Percentiles rank a stretch among this genome's conserved stretches.
phyloP scores from a whole-genome alignment of 1,284 basidiomycete genomes.

The Athelia psychrophila region DNA sequence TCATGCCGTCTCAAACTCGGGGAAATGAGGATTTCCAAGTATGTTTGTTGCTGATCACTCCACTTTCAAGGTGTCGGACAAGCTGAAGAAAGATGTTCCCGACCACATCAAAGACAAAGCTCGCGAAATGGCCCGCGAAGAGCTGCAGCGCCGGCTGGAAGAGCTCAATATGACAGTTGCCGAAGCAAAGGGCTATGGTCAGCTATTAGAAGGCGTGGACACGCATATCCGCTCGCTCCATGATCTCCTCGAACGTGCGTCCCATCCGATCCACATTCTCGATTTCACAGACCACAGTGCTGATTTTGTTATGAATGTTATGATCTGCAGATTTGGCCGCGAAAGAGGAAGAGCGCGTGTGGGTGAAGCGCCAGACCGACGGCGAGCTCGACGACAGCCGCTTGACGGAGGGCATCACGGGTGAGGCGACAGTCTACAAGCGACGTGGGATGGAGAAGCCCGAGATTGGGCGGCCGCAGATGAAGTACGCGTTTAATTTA shows the following conservation, averaged over 20 bases:
- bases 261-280: neutral
- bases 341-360: slow-evolving; percentile 65
- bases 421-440: slow-evolving; percentile 67
- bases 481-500: slow-evolving; percentile 50
- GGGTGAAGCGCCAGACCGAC: slow-evolving; percentile 68
- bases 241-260: slow-evolving; percentile 58
- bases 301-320: neutral
- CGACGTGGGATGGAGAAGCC: slow-evolving; percentile 66
- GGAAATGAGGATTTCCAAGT: neutral
- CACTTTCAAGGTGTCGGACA: slow-evolving; percentile 49
- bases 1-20: too few relatives aligned
- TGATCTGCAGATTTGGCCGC: slow-evolving; percentile 52
- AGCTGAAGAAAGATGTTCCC: slow-evolving; percentile 54
- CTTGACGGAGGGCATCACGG: slow-evolving; percentile 64
- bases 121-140: slow-evolving; percentile 61
- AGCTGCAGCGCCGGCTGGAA: slow-evolving; percentile 54
- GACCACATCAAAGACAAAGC: slow-evolving; percentile 60
- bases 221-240: slow-evolving; percentile 56
- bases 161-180: slow-evolving; percentile 57
- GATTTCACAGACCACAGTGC: too few relatives aligned
- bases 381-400: slow-evolving; percentile 65
- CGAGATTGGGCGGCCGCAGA: slow-evolving; percentile 60
- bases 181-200: slow-evolving; percentile 55
- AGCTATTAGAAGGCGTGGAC: slow-evolving; percentile 49
- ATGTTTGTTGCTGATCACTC: neutral